phyloP scores from a whole-genome alignment of 1,284 basidiomycete species.

The Gymnopus androsaceus region DNA sequence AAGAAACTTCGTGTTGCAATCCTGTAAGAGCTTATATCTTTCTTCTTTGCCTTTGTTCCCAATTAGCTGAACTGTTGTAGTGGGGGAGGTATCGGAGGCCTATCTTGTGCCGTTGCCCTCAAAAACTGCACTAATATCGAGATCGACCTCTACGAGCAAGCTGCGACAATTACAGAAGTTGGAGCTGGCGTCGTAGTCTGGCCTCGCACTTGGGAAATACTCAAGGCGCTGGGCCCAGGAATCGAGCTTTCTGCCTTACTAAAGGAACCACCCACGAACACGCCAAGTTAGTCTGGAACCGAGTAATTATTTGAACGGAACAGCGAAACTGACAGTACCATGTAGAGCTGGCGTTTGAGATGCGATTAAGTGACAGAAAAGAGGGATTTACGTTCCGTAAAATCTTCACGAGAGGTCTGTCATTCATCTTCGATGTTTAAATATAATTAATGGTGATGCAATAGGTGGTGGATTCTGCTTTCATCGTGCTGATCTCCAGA shows the following conservation, averaged over 20 bases:
- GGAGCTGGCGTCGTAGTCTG: slow-evolving; percentile 29
- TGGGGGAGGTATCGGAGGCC: slow-evolving; percentile 28
- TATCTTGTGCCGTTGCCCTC: slow-evolving; percentile 26
- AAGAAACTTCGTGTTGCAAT: slow-evolving; percentile 10
- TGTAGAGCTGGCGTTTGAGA: slow-evolving; percentile 10
- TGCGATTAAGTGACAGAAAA: slow-evolving; percentile 10
- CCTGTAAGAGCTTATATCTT: slow-evolving; percentile 4
- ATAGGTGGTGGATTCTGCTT: slow-evolving; percentile 45
- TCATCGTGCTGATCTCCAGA: slow-evolving; percentile 48
- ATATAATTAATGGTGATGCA: slow-evolving; percentile 39
- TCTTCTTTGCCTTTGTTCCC: not conserved
- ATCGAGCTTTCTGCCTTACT: slow-evolving; percentile 21
- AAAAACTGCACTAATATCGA: slow-evolving; percentile 16
- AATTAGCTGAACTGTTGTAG: slow-evolving; percentile 18
- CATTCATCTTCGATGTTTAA: not conserved
- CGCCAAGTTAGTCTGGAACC: slow-evolving; percentile 29
- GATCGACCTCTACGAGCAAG: slow-evolving; percentile 26
- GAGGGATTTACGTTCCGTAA: slow-evolving; percentile 10
- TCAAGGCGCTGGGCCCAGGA: slow-evolving; percentile 24
- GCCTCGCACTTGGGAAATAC: slow-evolving; percentile 27
- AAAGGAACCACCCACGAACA: slow-evolving; percentile 19
- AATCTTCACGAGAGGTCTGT: slow-evolving; percentile 8
- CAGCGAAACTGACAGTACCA: not conserved
- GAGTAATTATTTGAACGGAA: slow-evolving; percentile 45
- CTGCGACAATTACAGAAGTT: slow-evolving; percentile 24